These are phyloP conservation scores for Pyrus hybrid DNA, from an alignment of 331 rosid species.

Conservation along the genomic window DNA sequence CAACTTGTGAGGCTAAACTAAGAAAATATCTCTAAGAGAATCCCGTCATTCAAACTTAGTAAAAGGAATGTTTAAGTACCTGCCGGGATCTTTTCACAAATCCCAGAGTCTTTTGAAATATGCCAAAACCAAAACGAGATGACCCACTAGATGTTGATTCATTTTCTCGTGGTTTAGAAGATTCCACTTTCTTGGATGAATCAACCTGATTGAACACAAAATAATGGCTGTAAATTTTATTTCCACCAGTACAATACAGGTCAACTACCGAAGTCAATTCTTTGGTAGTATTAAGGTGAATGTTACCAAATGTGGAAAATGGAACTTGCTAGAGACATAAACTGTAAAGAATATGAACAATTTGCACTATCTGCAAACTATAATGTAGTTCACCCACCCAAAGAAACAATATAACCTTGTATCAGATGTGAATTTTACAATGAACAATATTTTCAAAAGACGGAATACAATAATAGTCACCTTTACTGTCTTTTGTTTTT, in stretches of 20 bases:
- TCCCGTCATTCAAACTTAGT: background rate
- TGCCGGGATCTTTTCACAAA: conserved; percentile 21
- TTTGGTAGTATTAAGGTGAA: background rate
- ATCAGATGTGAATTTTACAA: background rate
- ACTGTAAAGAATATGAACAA: too few species aligned
- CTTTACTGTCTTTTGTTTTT: background rate
- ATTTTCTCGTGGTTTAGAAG: conserved; percentile 6
- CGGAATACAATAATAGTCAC: background rate
- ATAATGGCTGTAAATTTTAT: background rate
- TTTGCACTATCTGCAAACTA: too few species aligned
- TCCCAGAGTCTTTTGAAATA: conserved; percentile 30
- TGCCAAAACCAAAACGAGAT: conserved; percentile 30
- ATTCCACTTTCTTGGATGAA: conserved; percentile 12
- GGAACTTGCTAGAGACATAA: too few species aligned
- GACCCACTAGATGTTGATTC: conserved; percentile 9
- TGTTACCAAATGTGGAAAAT: too few species aligned
- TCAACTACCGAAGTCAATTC: background rate
- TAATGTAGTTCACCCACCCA: too few species aligned
- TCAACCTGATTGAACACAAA: conserved; percentile 19
- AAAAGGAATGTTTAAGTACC: conserved; percentile 1
- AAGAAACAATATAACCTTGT: too few species aligned
- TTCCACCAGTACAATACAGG: background rate
- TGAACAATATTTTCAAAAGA: background rate
- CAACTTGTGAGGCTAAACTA: background rate
- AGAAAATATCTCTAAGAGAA: background rate